These are phyloP conservation scores for Leccinellum albellum DNA, from an alignment of 768 basidiomycete species.

Conservation along the genomic window DNA sequence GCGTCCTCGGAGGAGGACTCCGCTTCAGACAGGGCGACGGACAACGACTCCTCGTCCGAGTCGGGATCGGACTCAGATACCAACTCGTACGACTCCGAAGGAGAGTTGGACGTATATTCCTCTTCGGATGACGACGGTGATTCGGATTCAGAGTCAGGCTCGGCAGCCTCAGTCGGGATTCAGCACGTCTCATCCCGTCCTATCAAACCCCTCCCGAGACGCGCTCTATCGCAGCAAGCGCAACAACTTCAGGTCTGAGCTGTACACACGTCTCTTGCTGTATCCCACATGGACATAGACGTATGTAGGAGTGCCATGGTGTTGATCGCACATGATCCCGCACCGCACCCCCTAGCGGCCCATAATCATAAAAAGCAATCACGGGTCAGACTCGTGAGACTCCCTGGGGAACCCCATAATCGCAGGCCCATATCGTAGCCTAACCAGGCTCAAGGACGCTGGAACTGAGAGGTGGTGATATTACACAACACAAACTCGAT, in stretches of 20 bases:
- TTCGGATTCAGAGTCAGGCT: constrained; percentile 14
- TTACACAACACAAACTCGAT: constrained; percentile 4
- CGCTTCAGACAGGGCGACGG: background rate
- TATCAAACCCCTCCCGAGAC: constrained; percentile 47
- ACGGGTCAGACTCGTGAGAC: background rate
- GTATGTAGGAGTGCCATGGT: background rate
- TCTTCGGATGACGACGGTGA: constrained; percentile 11
- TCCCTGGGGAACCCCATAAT: background rate
- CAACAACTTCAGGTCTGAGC: constrained; percentile 32
- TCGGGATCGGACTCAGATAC: constrained; percentile 14
- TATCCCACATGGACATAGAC: background rate
- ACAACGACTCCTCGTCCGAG: constrained; percentile 5
- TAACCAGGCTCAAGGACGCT: background rate
- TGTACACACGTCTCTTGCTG: background rate
- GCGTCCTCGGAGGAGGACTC: constrained; percentile 14
- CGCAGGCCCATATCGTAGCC: background rate
- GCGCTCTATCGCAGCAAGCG: constrained; percentile 20
- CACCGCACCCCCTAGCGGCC: background rate
- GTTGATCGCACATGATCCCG: background rate
- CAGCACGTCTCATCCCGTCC: constrained; percentile 41
- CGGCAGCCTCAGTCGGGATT: constrained; percentile 28
- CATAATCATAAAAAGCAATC: background rate
- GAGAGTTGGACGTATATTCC: constrained; percentile 4
- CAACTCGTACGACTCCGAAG: constrained; percentile 10
- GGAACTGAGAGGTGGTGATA: background rate